These are phyloP conservation scores for Pestalotiopsis sp. DNA, from an alignment of 2,329 filamentous ascomycete species.

Conservation along the genomic window DNA sequence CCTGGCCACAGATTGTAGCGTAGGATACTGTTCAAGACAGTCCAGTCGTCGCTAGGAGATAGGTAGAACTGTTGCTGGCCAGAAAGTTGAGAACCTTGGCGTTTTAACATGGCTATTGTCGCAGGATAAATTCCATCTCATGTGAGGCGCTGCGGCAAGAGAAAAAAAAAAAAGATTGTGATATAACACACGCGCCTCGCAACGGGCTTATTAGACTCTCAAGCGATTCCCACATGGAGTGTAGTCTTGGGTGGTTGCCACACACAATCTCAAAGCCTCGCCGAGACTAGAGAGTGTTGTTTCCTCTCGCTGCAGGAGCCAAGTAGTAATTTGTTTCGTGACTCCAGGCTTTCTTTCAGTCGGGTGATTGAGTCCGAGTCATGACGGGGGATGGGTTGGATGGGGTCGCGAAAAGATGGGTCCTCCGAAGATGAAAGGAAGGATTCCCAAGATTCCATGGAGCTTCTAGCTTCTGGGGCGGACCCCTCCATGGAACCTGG, in stretches of 20 bases:
- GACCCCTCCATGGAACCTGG: not conserved
- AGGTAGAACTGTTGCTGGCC: not conserved
- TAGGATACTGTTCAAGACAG: not conserved
- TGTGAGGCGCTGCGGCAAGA: not conserved
- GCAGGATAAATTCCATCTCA: not conserved
- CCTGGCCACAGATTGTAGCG: not conserved
- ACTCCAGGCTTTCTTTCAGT: not conserved
- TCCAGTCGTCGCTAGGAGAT: not conserved
- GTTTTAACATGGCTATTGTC: not conserved
- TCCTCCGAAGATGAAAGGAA: constrained; percentile 10
- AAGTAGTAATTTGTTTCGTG: not conserved
- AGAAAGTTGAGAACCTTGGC: not conserved
- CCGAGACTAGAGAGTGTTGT: not conserved
- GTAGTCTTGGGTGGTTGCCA: not conserved
- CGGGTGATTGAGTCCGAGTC: not conserved
- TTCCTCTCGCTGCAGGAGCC: not conserved
- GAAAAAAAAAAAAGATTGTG: not conserved
- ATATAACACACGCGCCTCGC: not conserved
- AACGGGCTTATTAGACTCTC: not conserved
- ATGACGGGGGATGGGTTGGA: not conserved
- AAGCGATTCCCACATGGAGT: not conserved
- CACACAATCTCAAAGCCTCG: not conserved
- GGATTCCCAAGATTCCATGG: not conserved
- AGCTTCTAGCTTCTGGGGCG: constrained; percentile 10
- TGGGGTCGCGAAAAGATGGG: not conserved